A percentile compares a stretch with the other conserved stretches of the same genome.
These are phyloP conservation scores for Salmacisia buchloeana DNA, from an alignment of 1,284 basidiomycete genomes.

Conservation along the genomic window DNA sequence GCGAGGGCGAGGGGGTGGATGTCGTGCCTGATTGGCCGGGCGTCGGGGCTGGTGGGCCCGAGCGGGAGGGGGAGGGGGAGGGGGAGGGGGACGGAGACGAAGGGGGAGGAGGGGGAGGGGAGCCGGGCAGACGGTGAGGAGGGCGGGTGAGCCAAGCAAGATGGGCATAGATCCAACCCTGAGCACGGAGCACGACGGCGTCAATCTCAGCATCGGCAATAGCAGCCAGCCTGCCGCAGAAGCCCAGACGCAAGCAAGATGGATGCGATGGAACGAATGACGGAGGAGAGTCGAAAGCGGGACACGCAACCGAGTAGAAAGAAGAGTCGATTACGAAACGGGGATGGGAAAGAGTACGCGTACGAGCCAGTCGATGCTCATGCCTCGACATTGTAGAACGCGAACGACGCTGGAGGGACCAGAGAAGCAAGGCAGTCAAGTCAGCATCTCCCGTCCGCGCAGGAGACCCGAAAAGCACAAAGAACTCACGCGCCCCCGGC, in stretches of 20 bases:
- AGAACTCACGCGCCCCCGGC: constrained; percentile 58
- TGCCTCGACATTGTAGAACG: constrained; percentile 23
- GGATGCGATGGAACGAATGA: too few species aligned
- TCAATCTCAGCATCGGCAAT: not conserved
- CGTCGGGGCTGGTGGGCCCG: not conserved
- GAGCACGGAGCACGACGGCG: not conserved
- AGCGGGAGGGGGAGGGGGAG: not conserved
- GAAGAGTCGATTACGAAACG: too few species aligned
- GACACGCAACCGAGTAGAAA: too few species aligned
- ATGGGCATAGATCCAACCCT: too few species aligned
- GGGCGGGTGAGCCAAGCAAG: not conserved
- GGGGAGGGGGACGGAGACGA: not conserved
- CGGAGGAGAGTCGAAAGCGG: too few species aligned
- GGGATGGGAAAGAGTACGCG: too few species aligned
- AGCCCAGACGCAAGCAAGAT: too few species aligned
- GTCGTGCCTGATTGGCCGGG: not conserved
- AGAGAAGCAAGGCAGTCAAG: not conserved
- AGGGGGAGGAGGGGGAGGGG: not conserved
- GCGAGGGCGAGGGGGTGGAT: not conserved
- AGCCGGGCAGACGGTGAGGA: not conserved
- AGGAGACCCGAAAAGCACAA: not conserved
- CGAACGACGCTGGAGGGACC: constrained; percentile 16
- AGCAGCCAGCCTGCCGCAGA: too few species aligned
- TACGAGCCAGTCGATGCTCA: too few species aligned
- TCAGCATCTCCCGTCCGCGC: not conserved